Conservation (phyloP, 768 basidiomycete species). For the Xerocomellus intermedius region DNA sequence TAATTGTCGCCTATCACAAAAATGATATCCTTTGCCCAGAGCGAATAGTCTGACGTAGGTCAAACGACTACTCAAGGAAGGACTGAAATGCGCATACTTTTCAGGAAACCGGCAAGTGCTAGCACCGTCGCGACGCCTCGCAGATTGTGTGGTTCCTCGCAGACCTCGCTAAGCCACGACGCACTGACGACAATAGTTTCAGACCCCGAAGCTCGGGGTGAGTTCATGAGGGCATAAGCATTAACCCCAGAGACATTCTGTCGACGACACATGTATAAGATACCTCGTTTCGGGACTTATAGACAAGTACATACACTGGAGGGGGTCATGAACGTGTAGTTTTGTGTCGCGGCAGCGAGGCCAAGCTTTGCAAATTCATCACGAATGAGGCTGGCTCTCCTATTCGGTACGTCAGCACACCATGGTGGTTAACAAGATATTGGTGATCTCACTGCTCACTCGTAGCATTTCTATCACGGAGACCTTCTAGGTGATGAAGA, state of each 20-base stretch:
- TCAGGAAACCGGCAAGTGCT: conserved; percentile 79
- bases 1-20: conserved; percentile 89
- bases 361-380: conserved; percentile 75
- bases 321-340: conserved; percentile 56
- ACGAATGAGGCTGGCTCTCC: conserved; percentile 62
- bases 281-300: background rate
- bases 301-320: conserved; percentile 41
- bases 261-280: conserved; percentile 5
- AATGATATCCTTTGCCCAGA: conserved; percentile 94
- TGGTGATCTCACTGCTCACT: conserved; percentile 61
- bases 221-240: conserved; percentile 75
- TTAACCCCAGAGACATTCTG: conserved; percentile 69
- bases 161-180: conserved; percentile 76
- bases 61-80: background rate
- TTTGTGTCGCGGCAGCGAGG: conserved; percentile 64
- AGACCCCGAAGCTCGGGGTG: conserved; percentile 88
- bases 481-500: conserved; percentile 62
- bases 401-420: conserved; percentile 29
- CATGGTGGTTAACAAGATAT: background rate
- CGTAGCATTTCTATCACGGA: conserved; percentile 62
- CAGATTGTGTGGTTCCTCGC: conserved; percentile 64
- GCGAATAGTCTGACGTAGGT: conserved; percentile 61
- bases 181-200: conserved; percentile 93
- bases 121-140: conserved; percentile 86
- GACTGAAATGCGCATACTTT: conserved; percentile 49